A percentile compares a stretch with the other conserved stretches of the same genome.
Evolutionary conservation across 805 yeast genomes (phyloP).

Genomic region (Cyberlindnera meyerae): DNA sequence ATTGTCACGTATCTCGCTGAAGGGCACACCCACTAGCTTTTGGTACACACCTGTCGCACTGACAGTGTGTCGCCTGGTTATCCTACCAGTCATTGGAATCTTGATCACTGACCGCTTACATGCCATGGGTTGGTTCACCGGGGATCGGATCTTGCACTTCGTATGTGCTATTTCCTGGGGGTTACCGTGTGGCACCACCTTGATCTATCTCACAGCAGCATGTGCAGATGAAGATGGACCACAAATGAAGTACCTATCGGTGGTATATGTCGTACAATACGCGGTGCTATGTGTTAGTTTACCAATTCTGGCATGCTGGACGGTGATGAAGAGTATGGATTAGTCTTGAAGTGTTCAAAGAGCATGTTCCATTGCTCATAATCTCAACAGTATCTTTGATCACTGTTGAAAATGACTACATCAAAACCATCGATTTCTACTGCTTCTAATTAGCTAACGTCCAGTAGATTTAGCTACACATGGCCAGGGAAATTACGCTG

Average conservation of each 20-base stretch:
- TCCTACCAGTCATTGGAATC: conserved; percentile 76
- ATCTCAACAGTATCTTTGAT: too few species aligned
- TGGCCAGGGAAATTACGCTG: too few species aligned
- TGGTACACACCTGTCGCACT: conserved; percentile 50
- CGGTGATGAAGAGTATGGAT: conserved; percentile 4
- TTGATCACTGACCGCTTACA: conserved; percentile 3
- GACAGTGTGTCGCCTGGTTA: conserved; percentile 53
- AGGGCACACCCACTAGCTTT: conserved; percentile 32
- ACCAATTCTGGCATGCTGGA: conserved; percentile 19
- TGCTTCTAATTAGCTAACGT: too few species aligned
- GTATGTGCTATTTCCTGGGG: conserved; percentile 74
- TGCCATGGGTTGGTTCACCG: conserved; percentile 58
- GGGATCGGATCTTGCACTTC: conserved; percentile 57
- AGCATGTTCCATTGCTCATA: too few species aligned
- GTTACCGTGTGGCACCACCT: conserved; percentile 84
- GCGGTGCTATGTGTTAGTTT: conserved; percentile 19
- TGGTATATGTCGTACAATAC: conserved; percentile 22
- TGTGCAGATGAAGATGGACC: conserved; percentile 6
- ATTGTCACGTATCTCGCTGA: conserved; percentile 66
- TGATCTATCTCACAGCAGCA: conserved; percentile 77
- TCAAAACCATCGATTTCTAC: too few species aligned
- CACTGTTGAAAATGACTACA: too few species aligned
- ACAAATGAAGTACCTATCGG: conserved; percentile 21
- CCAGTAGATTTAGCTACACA: too few species aligned
- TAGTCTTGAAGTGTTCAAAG: too few species aligned